A percentile compares a stretch with the other conserved stretches of the same genome.
phyloP scores from a whole-genome alignment of 768 basidiomycete genomes.

The Podaxis mareebaensis region DNA sequence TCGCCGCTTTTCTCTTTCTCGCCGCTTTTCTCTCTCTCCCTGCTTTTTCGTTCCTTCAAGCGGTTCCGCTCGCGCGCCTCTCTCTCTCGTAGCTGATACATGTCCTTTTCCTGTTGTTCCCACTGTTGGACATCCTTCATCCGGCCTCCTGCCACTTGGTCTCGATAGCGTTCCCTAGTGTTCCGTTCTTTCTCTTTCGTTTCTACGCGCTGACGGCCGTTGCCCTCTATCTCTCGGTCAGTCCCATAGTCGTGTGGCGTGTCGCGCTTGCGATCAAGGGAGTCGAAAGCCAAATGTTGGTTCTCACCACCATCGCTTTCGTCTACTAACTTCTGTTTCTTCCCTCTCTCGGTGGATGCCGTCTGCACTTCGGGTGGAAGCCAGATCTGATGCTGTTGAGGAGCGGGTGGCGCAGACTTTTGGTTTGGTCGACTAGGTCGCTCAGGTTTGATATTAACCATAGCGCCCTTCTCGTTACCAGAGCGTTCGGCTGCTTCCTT shows the following conservation, averaged over 20 bases:
- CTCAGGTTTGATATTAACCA: background rate
- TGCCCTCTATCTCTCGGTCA: background rate
- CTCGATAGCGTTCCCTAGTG: conserved; percentile 8
- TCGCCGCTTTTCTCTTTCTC: conserved; percentile 16
- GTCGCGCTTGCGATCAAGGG: background rate
- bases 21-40: conserved; percentile 16
- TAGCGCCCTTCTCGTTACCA: conserved; percentile 3
- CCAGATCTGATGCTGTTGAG: conserved; percentile 7
- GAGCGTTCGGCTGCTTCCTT: conserved; percentile 1
- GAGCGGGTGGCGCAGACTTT: background rate
- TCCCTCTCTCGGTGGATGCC: conserved; percentile 6
- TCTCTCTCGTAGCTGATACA: conserved; percentile 8
- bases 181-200: conserved; percentile 3
- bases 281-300: background rate
- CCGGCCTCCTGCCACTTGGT: background rate
- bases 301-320: background rate
- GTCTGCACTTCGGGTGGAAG: conserved; percentile 5
- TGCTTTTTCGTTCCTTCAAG: conserved; percentile 2
- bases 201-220: conserved; percentile 4
- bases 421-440: conserved; percentile 11
- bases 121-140: background rate
- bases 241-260: background rate
- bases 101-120: conserved; percentile 13
- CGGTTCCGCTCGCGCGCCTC: conserved; percentile 3
- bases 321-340: background rate